Base-by-base conservation (phyloP, 164 flowering plant genomes). In the Stephania cephalantha region DNA sequence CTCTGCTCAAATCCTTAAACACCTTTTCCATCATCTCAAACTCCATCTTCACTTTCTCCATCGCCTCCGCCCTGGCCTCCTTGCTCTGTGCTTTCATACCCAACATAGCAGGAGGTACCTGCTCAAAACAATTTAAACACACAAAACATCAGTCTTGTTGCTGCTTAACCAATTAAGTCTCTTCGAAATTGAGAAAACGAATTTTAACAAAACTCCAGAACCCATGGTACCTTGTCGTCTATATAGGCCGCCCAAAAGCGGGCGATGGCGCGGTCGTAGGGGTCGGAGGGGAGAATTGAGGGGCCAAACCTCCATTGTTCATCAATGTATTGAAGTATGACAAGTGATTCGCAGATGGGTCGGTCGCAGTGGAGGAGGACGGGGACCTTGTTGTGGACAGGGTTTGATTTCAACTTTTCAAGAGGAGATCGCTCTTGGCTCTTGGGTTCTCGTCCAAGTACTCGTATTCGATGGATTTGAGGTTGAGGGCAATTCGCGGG, bases 181-280 rank as follows among this genome's bases (percentile, higher is more conserved):
- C 42, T 35, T 35, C 42, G 1, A 35, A 35, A 25, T 25, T 4
- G 4, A 4, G 42, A 0, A 35, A 35, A 35, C 42, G 4, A 35
- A 35, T 35, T 35, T 35, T 35, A 35, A 35, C 42, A 35, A 35
- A 35, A 35, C 42, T 35, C 42, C 42, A 35, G 4, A 2, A 35
- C 42, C 4, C 42, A 4, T 35, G 3, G 12, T 4, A 91, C 92
- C 92, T 87, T 87, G 2, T 87, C 89, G 53, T 90, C 94, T 5
- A 90, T 46, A 75, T 86, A 91, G 18, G 86, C 80, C 12, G 85
- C 88, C 94, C 97, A 91, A 68, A 91, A 91, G 6, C 92, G 87
- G 9, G 86, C 86, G 25, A 71, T 77, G 82, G 92, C 90, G 1
- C 92, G 88, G 66, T 87, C 90, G 53, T 87, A 90, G 10, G 93